These are phyloP conservation scores for Luffa acutangula DNA, from an alignment of 306 rosid genomes.

Conservation along the genomic window DNA sequence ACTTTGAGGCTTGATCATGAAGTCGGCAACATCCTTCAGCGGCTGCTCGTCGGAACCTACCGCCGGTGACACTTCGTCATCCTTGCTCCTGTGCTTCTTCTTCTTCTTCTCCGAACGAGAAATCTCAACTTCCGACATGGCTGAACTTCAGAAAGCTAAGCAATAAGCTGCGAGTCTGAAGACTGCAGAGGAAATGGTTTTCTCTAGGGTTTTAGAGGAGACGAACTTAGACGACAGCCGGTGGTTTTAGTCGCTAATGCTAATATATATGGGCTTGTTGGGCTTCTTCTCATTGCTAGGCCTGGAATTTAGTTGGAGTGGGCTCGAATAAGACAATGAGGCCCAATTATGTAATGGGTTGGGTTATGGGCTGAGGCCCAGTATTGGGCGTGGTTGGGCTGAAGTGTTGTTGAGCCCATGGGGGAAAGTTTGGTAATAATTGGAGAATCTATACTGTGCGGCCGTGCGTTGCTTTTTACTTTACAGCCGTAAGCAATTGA, in stretches of 20 bases:
- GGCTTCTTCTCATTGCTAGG: background rate
- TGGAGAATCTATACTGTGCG: conserved; percentile 2
- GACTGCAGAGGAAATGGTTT: background rate
- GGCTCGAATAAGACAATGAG: background rate
- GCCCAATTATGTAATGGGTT: background rate
- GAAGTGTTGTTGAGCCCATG: background rate
- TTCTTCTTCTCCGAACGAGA: conserved; percentile 43
- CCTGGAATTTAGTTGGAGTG: background rate
- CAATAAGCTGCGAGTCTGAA: background rate
- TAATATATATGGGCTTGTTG: conserved; percentile 3
- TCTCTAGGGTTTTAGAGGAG: conserved; percentile 14
- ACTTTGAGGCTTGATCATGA: conserved; percentile 62
- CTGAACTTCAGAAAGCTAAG: background rate
- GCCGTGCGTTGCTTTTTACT: conserved; percentile 10
- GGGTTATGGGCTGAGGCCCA: background rate
- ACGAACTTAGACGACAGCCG: background rate
- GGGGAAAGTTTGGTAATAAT: background rate
- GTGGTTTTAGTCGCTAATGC: background rate
- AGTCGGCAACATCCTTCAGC: conserved; percentile 22
- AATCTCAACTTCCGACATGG: conserved; percentile 29
- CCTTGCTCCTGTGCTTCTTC: conserved; percentile 28
- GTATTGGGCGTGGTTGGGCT: background rate
- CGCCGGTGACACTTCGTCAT: background rate
- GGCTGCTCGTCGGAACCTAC: conserved; percentile 7
- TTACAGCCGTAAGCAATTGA: conserved; percentile 7